Evolutionary conservation across 371 early-diverging fungal species (phyloP), one percentile per base, ranked within the genome.

Genomic region (Apophysomyces variabilis): DNA sequence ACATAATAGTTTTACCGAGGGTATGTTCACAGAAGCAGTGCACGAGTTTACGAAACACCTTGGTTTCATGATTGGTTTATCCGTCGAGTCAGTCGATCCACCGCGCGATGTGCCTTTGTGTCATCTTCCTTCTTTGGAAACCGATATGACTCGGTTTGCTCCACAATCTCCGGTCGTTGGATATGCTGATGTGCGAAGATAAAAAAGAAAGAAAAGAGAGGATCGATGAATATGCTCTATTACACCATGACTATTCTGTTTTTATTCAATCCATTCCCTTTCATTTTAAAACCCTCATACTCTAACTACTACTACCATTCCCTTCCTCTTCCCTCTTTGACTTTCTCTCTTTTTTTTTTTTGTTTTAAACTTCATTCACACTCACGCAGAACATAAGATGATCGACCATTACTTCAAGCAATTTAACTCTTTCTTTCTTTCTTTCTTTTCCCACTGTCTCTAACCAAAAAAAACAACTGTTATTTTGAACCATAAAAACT

Each of bases 61-160:
- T 18, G 91, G 92, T 18, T 90, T 87, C 82, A 76, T 90, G 66
- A 87, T 90, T 73, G 92, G 89, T 5, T 67, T 75, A 41, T 61
- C 71, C 16, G 60, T 60, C 6, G 67, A 57, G 3, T 61, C 50
- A 35, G 47, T 50, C 44, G 64, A 64, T 46, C 47, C 54, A 12
- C 61, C 64, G 50, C 66, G 60, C 57, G 66, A 64, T 57, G 64
- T 65, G 3, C 65, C 73, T 8, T 46, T 69, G n/a, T 73, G 74
- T 45, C 72, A 70, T 64, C 70, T 71, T 21, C 58, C 74, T 60
- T 64, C 70, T 58, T 68, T 77, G 38, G 71, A 75, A 38, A 57
- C 66, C 14, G 62, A 62, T 18, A 66, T 77, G 26, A 58, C 70
- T 9, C 62, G 70, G n/a, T 62, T 66, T 21, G 66, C 71, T 6